Conservation (phyloP, 768 basidiomycete species). For the Leccinum pellstonianum region DNA sequence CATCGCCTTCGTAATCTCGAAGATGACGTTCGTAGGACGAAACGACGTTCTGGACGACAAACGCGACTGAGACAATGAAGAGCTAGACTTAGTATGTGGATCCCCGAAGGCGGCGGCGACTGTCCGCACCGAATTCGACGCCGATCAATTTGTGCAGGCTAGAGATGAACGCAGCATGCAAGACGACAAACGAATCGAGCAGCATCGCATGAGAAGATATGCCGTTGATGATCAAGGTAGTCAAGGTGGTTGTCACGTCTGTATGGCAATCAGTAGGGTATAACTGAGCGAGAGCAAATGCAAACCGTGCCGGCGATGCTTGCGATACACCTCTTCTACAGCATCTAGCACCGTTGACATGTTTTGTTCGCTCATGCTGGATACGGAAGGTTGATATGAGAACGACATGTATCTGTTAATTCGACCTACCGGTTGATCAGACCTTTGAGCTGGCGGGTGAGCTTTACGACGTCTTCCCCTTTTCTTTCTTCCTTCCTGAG, state of each 20-base stretch:
- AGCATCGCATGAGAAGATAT: slow-evolving; percentile 79
- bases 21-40: slow-evolving; percentile 64
- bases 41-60: slow-evolving; percentile 75
- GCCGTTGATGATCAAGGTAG: slow-evolving; percentile 71
- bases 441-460: slow-evolving; percentile 80
- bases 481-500: slow-evolving; percentile 49
- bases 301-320: slow-evolving; percentile 75
- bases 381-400: neutral
- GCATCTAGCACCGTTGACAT: slow-evolving; percentile 70
- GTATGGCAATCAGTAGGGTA: slow-evolving; percentile 9
- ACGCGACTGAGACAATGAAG: slow-evolving; percentile 55
- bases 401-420: neutral
- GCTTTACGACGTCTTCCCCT: slow-evolving; percentile 47
- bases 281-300: neutral
- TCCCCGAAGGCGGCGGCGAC: neutral
- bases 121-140: slow-evolving; percentile 78
- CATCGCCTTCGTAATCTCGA: slow-evolving; percentile 27
- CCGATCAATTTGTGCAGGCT: slow-evolving; percentile 80
- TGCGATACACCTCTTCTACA: slow-evolving; percentile 75
- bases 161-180: slow-evolving; percentile 84
- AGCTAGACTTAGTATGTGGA: neutral
- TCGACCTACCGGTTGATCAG: slow-evolving; percentile 72
- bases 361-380: slow-evolving; percentile 88
- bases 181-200: slow-evolving; percentile 85
- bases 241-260: slow-evolving; percentile 85